Base-by-base conservation (phyloP, 2,329 filamentous ascomycete species). In the Herpomyces periplanetae region DNA sequence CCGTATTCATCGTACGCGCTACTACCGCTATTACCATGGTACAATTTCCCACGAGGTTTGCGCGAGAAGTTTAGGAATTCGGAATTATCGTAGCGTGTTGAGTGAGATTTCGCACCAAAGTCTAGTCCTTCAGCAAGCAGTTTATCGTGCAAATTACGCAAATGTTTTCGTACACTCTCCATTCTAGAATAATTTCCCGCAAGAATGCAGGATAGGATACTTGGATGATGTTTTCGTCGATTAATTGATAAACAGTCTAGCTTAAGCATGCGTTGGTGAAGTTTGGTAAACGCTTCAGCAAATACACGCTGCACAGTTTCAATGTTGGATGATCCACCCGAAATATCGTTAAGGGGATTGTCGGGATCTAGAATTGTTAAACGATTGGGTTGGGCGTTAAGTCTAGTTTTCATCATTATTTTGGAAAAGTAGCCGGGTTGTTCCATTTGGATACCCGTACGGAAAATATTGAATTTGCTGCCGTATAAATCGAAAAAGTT, bases 361-460 rank as follows among this genome's bases (percentile, higher is more conserved):
- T 91, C 87, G 0, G 80, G 80, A 31, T 96, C 80, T 23, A 87
- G 62, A 29, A 96, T 87, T 5, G 62, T 65, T 2, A 96, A 45
- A 2, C 69, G 56, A 19, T 61, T 47, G 7, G 36, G 38, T 30
- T 59, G 58, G 28, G 50, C 52, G 10, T 22, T 26, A 30, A 33
- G 35, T 16, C 5, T 14, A 13, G 9, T 16, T 11, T 18, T 19
- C 13, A 12, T n/a, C 9, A 36, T 27, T 34, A 63, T 63, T 56
- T 91, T 91, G 27, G 51, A 45, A 23, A 75, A 47, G 30, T 66
- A 66, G 4, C 52, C 51, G 0, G 69, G 65, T 1, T 61, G 62
- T 9, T 61, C 49, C 32, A 88, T 47, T 15, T 52, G 49, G 28
- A 96, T 80, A 5, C 66, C 68, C 10, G 59, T 51, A 1, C 39